Evolutionary conservation across 1,139 yeast genomes (phyloP).

Genomic region (Citeromyces hawaiiensis): DNA sequence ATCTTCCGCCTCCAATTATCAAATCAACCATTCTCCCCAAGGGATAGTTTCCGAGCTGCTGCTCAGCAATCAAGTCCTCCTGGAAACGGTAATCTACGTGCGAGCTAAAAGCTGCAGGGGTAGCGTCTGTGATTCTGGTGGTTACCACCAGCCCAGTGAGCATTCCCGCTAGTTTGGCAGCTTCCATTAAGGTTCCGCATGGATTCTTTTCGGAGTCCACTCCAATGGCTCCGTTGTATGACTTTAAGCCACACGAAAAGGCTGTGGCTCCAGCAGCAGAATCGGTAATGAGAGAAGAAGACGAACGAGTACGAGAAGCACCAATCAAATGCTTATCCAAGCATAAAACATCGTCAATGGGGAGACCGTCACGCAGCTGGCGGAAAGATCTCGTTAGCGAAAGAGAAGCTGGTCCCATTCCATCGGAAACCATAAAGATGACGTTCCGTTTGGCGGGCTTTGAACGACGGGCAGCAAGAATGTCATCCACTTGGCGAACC

Average conservation of each 20-base stretch:
- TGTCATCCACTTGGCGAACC: too few species aligned
- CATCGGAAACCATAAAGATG: constrained; percentile 82
- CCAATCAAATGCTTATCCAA: constrained; percentile 65
- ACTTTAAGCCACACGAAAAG: constrained; percentile 63
- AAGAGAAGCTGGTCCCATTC: constrained; percentile 82
- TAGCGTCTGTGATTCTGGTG: constrained; percentile 73
- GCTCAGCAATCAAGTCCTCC: constrained; percentile 77
- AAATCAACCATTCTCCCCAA: constrained; percentile 70
- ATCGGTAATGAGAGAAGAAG: constrained; percentile 64
- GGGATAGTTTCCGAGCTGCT: constrained; percentile 68
- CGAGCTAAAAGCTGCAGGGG: constrained; percentile 79
- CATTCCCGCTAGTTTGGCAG: constrained; percentile 66
- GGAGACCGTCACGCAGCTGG: constrained; percentile 39
- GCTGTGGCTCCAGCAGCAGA: constrained; percentile 96
- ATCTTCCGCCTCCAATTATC: constrained; percentile 82
- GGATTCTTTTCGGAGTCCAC: constrained; percentile 50
- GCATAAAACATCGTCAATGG: constrained; percentile 36
- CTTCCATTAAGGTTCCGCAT: constrained; percentile 76
- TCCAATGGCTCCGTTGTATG: constrained; percentile 79
- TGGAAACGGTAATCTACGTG: constrained; percentile 63
- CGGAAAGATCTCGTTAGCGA: constrained; percentile 61
- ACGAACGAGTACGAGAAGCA: constrained; percentile 64
- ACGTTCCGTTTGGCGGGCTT: constrained; percentile 34
- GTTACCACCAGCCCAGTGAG: constrained; percentile 80
- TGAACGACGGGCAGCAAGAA: too few species aligned